Conservation (phyloP, 2,329 filamentous ascomycete species). For the Calonectria crousiana region DNA sequence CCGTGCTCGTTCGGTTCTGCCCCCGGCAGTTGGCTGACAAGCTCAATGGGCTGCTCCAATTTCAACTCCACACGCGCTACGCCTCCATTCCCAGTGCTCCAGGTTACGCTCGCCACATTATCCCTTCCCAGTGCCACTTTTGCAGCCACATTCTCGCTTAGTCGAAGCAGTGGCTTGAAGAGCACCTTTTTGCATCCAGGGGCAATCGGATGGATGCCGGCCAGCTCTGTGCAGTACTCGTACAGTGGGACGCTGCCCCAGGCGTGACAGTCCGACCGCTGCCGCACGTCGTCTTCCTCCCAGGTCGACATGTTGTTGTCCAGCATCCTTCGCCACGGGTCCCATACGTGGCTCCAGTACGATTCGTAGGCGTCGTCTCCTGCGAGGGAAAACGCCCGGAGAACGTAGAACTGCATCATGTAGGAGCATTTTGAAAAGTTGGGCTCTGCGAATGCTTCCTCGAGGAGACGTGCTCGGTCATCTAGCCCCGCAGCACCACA, state of each 20-base stretch:
- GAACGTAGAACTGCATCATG: conserved; percentile 30
- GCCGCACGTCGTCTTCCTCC: conserved; percentile 30
- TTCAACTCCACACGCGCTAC: conserved; percentile 1
- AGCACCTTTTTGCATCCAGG: conserved; percentile 19
- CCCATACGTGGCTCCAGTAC: conserved; percentile 25
- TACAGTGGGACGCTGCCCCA: conserved; percentile 31
- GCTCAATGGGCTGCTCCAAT: conserved; percentile 14
- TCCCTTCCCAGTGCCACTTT: conserved; percentile 18
- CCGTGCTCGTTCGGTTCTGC: conserved; percentile 11
- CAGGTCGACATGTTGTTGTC: conserved; percentile 30
- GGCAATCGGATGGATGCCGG: conserved; percentile 12
- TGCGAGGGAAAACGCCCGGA: conserved; percentile 19
- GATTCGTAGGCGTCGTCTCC: conserved; percentile 23
- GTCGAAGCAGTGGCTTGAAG: conserved; percentile 23
- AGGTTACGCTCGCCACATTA: conserved; percentile 23
- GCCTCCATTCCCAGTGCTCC: conserved; percentile 4
- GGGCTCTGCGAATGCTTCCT: conserved; percentile 2
- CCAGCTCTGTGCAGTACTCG: conserved; percentile 28
- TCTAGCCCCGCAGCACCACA: conserved; percentile 40
- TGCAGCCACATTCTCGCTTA: conserved; percentile 15
- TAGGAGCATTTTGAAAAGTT: conserved; percentile 29
- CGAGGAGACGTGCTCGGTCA: conserved; percentile 18
- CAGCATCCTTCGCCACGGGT: conserved; percentile 26
- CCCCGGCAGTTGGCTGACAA: conserved; percentile 18
- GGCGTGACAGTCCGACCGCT: conserved; percentile 30